Evolutionary conservation across 352 stramenopile genomes (phyloP).

Genomic region (Phytophthora sojae): DNA sequence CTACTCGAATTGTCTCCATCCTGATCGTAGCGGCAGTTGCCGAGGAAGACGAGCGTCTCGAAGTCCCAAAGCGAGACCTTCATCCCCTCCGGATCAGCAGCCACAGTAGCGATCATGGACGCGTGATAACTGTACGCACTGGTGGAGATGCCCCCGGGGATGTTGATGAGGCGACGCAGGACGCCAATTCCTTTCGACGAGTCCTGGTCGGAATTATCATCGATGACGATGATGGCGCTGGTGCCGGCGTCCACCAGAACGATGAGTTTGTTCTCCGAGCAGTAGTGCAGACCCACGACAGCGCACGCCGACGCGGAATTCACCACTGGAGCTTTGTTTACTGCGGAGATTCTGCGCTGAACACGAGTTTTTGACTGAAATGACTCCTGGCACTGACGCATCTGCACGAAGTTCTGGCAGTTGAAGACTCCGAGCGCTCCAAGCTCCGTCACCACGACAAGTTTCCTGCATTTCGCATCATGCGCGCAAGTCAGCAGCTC

Average conservation of each 20-base stretch:
- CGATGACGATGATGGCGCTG: constrained; percentile 68
- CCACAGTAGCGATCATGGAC: constrained; percentile 71
- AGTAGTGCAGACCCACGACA: constrained; percentile 73
- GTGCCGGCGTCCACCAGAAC: constrained; percentile 52
- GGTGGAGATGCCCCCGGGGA: constrained; percentile 54
- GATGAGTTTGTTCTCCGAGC: constrained; percentile 79
- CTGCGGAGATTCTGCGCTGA: background rate
- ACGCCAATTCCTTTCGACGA: constrained; percentile 54
- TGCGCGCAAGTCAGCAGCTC: constrained; percentile 63
- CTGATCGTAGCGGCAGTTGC: constrained; percentile 41
- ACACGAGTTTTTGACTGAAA: constrained; percentile 35
- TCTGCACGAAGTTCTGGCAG: constrained; percentile 76
- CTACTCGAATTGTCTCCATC: constrained; percentile 4
- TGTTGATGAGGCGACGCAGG: constrained; percentile 67
- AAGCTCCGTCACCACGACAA: constrained; percentile 64
- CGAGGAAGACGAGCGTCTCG: constrained; percentile 64
- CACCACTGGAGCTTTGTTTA: constrained; percentile 11
- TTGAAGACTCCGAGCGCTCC: constrained; percentile 77
- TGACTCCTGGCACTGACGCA: constrained; percentile 66
- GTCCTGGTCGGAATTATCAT: constrained; percentile 67
- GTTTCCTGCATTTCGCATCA: constrained; percentile 67
- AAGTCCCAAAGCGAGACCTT: constrained; percentile 82
- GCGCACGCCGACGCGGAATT: constrained; percentile 43
- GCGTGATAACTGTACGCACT: constrained; percentile 77
- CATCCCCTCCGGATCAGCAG: constrained; percentile 32